These are phyloP conservation scores for Yamadazyma buinensis DNA, from an alignment of 1,139 yeast species.

Conservation along the genomic window DNA sequence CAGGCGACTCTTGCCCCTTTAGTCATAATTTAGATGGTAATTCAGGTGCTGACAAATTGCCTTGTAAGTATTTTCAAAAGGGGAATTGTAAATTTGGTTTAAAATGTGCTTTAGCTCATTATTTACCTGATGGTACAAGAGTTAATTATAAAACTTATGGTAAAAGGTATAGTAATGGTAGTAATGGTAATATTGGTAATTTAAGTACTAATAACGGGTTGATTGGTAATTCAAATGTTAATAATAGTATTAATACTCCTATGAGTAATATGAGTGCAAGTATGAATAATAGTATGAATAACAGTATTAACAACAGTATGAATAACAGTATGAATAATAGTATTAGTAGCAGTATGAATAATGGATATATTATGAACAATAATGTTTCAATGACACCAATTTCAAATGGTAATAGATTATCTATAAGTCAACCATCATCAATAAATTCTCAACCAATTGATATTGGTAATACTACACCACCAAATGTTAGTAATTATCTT, in stretches of 20 bases:
- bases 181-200: neutral
- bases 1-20: conserved; percentile 89
- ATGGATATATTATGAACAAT: too few relatives aligned
- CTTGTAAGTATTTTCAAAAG: conserved; percentile 90
- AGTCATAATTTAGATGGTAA: conserved; percentile 70
- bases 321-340: neutral
- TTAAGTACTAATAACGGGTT: neutral
- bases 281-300: neutral
- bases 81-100: conserved; percentile 94
- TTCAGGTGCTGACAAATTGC: conserved; percentile 58
- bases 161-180: conserved; percentile 2
- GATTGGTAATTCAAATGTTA: neutral
- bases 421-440: neutral
- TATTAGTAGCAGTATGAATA: neutral
- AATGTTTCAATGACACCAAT: neutral
- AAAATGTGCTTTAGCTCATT: conserved; percentile 91
- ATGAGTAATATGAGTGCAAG: neutral
- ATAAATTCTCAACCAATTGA: conserved; percentile 7
- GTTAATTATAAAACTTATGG: conserved; percentile 47
- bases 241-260: neutral
- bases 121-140: conserved; percentile 83
- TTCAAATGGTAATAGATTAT: too few relatives aligned
- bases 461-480: neutral
- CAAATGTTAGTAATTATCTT: neutral
- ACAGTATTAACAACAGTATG: too few relatives aligned